Base-by-base conservation (phyloP, 805 yeast species). In the Teunomyces stri region DNA sequence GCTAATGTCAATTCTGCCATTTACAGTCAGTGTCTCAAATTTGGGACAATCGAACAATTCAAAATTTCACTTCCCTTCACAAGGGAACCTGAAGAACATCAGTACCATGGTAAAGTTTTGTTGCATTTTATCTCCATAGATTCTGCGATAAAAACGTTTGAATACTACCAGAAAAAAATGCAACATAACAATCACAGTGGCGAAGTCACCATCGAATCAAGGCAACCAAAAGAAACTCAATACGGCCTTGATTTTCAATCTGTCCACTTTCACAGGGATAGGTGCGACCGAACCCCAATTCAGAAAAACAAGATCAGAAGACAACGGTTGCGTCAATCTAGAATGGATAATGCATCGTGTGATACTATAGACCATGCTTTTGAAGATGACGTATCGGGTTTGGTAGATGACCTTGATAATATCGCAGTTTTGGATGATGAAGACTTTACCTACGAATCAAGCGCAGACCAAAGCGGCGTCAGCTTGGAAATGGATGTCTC, bases 101-200 rank as follows among this genome's bases (percentile, higher is more conserved):
- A 40, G 16, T 15, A 38, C 11, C 5, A 15, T 18, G 52, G 55
- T 15, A 55, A 50, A 42, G 54, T 48, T 3, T 18, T 52, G 49
- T 59, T 69, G 22, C 74, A 76, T 54, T 79, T 71, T 53, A 69
- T 75, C 3, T 69, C 78, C 22, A 74, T 78, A 29, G 74, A 74
- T 41, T 54, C 74, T 7, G 77, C 81, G 12, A 72, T 77, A 43
- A 71, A 70, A 49, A 64, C 73, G 39, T 73, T 68, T 43, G 76
- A 76, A 54, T 68, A 64, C 37, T 55, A 44, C 27, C 43, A 38
- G 20, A 57, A 59, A 37, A 51, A 56, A 34, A 54, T 65, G 27
- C 60, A 61, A 30, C 41, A 43, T 31, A 64, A 62, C 40, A 57
- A 52, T 33, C 55, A 53, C 40, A 45, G 43, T 12, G 21, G 39